Evolutionary conservation across 2,329 filamentous ascomycete species (phyloP).

Genomic region (Colletotrichum scovillei): DNA sequence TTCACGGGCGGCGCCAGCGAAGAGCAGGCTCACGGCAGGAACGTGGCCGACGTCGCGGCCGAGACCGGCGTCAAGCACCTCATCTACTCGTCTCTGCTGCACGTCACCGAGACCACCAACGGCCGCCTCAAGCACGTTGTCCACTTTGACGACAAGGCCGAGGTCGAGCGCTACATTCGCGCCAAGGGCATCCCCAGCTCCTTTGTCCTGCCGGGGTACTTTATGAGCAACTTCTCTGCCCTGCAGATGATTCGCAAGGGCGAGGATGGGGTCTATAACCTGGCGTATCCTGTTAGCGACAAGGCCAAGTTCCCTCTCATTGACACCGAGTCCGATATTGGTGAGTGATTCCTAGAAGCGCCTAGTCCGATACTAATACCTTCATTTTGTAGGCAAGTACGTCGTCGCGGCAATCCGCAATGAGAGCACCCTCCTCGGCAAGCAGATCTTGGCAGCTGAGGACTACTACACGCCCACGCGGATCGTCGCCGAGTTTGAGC

Average conservation of each 20-base stretch:
- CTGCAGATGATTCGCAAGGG: constrained; percentile 39
- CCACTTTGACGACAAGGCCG: constrained; percentile 61
- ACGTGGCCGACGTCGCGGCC: constrained; percentile 50
- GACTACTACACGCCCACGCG: constrained; percentile 33
- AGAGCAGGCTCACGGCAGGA: constrained; percentile 50
- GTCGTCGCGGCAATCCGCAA: constrained; percentile 26
- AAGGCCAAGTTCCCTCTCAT: constrained; percentile 46
- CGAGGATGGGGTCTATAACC: constrained; percentile 42
- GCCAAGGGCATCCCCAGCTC: constrained; percentile 55
- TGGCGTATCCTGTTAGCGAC: constrained; percentile 40
- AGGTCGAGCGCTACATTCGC: constrained; percentile 59
- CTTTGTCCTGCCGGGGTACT: constrained; percentile 61
- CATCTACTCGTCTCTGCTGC: constrained; percentile 46
- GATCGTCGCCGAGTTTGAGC: constrained; percentile 33
- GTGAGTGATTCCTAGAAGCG: constrained; percentile 12
- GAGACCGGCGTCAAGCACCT: constrained; percentile 46
- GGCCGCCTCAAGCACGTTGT: constrained; percentile 42
- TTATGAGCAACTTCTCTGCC: constrained; percentile 61
- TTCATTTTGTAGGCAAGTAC: constrained; percentile 4
- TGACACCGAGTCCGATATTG: constrained; percentile 46
- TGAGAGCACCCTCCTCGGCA: constrained; percentile 5
- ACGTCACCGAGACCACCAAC: constrained; percentile 41
- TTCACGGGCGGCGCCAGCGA: constrained; percentile 31
- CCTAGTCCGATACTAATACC: no score
- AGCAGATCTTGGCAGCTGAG: constrained; percentile 32